phyloP scores from a whole-genome alignment of 2,329 filamentous ascomycete genomes.

The Fusarium brevicatenulatum region DNA sequence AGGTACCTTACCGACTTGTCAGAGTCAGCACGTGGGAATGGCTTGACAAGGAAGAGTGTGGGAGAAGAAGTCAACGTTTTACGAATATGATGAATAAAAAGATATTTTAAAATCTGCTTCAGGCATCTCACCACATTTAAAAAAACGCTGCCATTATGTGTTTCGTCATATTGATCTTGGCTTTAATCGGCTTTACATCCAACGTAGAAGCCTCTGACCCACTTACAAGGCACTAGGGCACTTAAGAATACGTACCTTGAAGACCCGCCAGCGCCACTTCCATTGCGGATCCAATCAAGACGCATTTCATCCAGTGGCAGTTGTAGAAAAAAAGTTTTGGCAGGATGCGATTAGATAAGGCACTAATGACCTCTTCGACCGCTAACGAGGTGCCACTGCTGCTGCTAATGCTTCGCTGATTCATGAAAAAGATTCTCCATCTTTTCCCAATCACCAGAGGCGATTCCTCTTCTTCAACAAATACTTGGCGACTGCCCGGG shows the following conservation, averaged over 20 bases:
- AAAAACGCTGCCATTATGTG: background rate
- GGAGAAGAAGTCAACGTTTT: background rate
- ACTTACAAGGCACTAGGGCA: constrained; percentile 4
- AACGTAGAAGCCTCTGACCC: background rate
- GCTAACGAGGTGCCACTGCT: background rate
- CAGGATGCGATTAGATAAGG: constrained; percentile 11
- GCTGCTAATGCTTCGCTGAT: constrained; percentile 24
- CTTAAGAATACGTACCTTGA: constrained; percentile 11
- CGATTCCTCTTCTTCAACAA: constrained; percentile 11
- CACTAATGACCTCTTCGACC: constrained; percentile 2
- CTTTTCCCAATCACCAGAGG: constrained; percentile 5
- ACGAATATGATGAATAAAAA: constrained; percentile 24
- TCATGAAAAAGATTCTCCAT: constrained; percentile 35
- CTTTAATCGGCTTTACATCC: background rate
- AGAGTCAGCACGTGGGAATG: background rate
- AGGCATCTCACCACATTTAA: background rate
- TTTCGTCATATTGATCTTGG: background rate
- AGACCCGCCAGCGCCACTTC: constrained; percentile 20
- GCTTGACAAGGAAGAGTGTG: background rate
- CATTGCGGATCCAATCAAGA: background rate
- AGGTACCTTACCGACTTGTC: background rate
- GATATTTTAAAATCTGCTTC: background rate
- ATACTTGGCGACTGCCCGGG: background rate
- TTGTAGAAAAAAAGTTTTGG: constrained; percentile 32
- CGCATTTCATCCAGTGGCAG: constrained; percentile 21